Evolutionary conservation across 805 yeast genomes (phyloP), one percentile per base, ranked within the genome.

Genomic region (Ogataea wickerhamii): DNA sequence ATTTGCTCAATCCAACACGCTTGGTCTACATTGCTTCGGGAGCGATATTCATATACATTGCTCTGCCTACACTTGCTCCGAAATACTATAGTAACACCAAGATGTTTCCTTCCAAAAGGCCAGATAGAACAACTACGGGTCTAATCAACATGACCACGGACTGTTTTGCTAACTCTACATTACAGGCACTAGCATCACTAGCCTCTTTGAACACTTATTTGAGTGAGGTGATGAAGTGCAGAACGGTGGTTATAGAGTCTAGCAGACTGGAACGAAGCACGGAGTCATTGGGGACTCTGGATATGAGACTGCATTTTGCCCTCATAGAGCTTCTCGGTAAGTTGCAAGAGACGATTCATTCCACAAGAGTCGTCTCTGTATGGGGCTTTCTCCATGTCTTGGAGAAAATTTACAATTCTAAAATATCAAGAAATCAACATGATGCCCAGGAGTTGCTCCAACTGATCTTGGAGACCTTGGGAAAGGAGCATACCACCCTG

Each of bases 381-480:
- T 82, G 95, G 89, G 81, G 86, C 1, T 73, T 89, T 34, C 64
- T 91, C 14, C 81, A 73, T 36, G 80, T 77, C 8, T 62, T 93
- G 35, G 98, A 91, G 53, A 60, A 59, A 7, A 79, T 84, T 12
- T 84, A 81, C 62, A 74, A 79, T 38, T 80, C 89, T 3, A 78
- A 76, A 47, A 80, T 93, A 19, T 80, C 95, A 2, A 66, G 83
- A 24, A 76, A 76, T 32, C 98, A 93, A 59, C 95, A 91, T 54
- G 98, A 91, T 64, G 96, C 98, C 0, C 97, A 93, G 52, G 98
- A 91, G 54, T 69, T 93, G 46, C 74, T 91, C 21, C 95, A 87
- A 56, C 62, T 87, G 36, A 70, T 89, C 16, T 64, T 91, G 17
- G 95, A 89, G 52, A 80, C 91, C 0, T 65, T 93, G 35, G 79